Evolutionary conservation across 2,329 filamentous ascomycete genomes (phyloP), one percentile per base, ranked within the genome.

Genomic region (Fusarium haematococcum): DNA sequence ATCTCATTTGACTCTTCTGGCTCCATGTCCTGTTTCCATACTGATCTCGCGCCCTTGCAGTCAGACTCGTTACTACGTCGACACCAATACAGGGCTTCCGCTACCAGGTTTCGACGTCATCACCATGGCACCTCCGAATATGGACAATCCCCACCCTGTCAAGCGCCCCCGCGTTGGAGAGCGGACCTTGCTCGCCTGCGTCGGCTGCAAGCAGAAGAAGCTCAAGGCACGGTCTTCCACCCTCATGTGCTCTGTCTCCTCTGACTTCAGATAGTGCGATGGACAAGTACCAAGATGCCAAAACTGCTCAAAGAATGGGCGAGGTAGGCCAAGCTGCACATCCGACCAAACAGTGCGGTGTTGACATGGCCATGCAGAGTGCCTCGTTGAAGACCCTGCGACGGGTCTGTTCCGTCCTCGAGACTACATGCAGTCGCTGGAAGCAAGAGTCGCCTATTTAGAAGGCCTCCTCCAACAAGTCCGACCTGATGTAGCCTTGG

Each of bases 121-220:
- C 20, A 23, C 20, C 25, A 60, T 60, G 58, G 39, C 39, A 45
- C 58, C 58, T 33, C 56, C 56, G 6, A 41, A 11, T 23, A 5
- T 14, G n/a, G 58, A 30, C 8, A 71, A 67, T 37, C 52, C 59
- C 7, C 62, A 71, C 37, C 63, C 66, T 6, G 50, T 63, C 16
- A 73, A 73, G 20, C 33, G 71, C 9, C 52, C 69, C 39, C 69
- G 69, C 7, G 30, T 73, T 23, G 69, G 69, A 18, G 71, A 73
- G 48, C 63, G 69, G 20, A 72, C 69, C 13, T 63, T 73, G 63
- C 35, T 73, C 4, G 69, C 71, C 4, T 73, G 71, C 41, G 69
- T 52, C 7, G 69, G 71, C 23, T 73, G 71, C 50, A 73, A 73
- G 11, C 71, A 73, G 27, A 73, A 72, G 57, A 73, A 73, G 52